phyloP scores from a whole-genome alignment of 805 yeast species.

The Starmerella scarabaei region DNA sequence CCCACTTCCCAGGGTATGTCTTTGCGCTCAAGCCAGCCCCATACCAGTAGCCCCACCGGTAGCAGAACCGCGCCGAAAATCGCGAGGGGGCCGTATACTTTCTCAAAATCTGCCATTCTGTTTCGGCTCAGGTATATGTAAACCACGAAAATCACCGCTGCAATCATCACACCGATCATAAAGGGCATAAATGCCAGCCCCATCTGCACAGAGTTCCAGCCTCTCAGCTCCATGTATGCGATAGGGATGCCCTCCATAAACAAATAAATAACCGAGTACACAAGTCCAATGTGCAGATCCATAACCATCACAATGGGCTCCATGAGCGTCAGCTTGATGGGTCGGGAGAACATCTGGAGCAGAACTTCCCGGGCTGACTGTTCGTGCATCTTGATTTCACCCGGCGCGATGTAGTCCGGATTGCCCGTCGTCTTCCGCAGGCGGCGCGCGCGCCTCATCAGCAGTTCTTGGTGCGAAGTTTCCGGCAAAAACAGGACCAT shows the following conservation, averaged over 20 bases:
- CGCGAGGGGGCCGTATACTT: slow-evolving; percentile 22
- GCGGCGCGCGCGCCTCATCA: slow-evolving; percentile 37
- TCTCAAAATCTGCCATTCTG: slow-evolving; percentile 6
- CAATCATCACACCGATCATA: slow-evolving; percentile 35
- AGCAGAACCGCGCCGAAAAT: slow-evolving; percentile 34
- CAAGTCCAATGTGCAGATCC: slow-evolving; percentile 38
- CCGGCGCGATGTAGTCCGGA: slow-evolving; percentile 9
- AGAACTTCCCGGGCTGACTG: slow-evolving; percentile 4
- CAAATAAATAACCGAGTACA: slow-evolving; percentile 41
- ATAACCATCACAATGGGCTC: slow-evolving; percentile 47
- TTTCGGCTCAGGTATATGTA: slow-evolving; percentile 5
- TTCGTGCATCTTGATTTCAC: slow-evolving; percentile 9
- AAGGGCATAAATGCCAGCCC: slow-evolving; percentile 39
- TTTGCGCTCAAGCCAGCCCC: slow-evolving; percentile 44
- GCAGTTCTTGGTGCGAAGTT: slow-evolving; percentile 34
- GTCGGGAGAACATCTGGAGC: slow-evolving; percentile 23
- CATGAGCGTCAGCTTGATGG: slow-evolving; percentile 33
- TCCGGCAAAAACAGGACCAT: slow-evolving; percentile 37
- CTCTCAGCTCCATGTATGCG: slow-evolving; percentile 34
- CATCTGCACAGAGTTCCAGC: slow-evolving; percentile 36
- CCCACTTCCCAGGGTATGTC: slow-evolving; percentile 40
- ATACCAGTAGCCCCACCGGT: slow-evolving; percentile 41
- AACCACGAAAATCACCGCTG: slow-evolving; percentile 20
- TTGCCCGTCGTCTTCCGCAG: slow-evolving; percentile 33
- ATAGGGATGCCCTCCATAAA: slow-evolving; percentile 54